Base-by-base conservation (phyloP, 208 protist species). In the Balamuthia mandrillaris region DNA sequence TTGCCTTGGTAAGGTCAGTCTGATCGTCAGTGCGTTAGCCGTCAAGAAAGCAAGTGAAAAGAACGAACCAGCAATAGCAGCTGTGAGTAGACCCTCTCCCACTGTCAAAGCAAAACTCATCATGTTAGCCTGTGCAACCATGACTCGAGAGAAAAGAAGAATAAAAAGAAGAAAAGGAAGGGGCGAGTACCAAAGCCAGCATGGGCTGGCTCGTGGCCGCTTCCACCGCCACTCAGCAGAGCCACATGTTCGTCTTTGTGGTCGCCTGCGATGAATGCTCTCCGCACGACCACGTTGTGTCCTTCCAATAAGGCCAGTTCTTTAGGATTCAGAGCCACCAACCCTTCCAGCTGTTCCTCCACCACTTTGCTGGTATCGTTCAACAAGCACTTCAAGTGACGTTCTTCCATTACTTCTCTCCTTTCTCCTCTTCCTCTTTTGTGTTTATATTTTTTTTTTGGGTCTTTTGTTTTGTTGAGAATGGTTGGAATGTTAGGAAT, bases 41-140 rank as follows among this genome's bases (percentile, higher is more conserved):
- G n/a, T n/a, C n/a, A n/a, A n/a, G n/a, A n/a, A n/a, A n/a, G n/a
- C n/a, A n/a, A n/a, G n/a, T n/a, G 24, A 16, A 33, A 75, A 27
- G 9, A 6, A 7, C 70, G n/a, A 9, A 54, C 95, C 96, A 81
- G 86, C 92, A 12, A 97, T 93, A 18, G 94, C 95, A 5, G 95
- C 96, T 70, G 91, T 93, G n/a, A 97, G 82, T 91, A 96, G 95
- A 24, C 95, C 95, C n/a, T n/a, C n/a, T n/a, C n/a, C n/a, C n/a
- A n/a, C n/a, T n/a, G n/a, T n/a, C n/a, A n/a, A n/a, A n/a, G n/a
- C n/a, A n/a, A n/a, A n/a, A n/a, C n/a, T n/a, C n/a, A n/a, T n/a
- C n/a, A n/a, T n/a, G n/a, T n/a, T n/a, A n/a, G n/a, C n/a, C n/a
- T n/a, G n/a, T n/a, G n/a, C n/a, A n/a, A n/a, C n/a, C n/a, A n/a